Evolutionary conservation across 768 basidiomycete species (phyloP).

Genomic region (Porphyrellus cyaneotinctus): DNA sequence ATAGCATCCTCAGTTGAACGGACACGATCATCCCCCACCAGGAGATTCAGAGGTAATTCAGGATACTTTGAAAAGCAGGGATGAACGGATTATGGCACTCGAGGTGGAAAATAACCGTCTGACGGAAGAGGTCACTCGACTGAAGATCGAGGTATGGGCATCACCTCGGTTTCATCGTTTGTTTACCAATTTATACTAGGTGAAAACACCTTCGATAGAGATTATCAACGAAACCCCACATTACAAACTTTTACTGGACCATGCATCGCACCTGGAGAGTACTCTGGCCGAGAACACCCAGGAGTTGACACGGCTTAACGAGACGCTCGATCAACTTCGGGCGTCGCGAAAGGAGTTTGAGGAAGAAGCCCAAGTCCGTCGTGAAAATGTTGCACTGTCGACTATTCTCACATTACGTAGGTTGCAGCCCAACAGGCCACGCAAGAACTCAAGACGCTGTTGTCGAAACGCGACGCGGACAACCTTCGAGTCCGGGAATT

Average conservation of each 20-base stretch:
- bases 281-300: conserved; percentile 37
- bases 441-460: conserved; percentile 60
- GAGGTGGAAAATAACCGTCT: conserved; percentile 44
- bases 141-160: conserved; percentile 44
- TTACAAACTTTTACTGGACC: conserved; percentile 56
- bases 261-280: conserved; percentile 46
- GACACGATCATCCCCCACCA: conserved; percentile 37
- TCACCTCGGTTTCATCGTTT: not conserved
- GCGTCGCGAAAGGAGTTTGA: conserved; percentile 44
- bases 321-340: conserved; percentile 41
- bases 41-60: conserved; percentile 40
- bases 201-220: conserved; percentile 42
- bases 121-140: conserved; percentile 40
- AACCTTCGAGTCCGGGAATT: conserved; percentile 60
- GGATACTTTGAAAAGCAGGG: conserved; percentile 23
- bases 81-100: conserved; percentile 46
- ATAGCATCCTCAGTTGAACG: conserved; percentile 43
- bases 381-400: conserved; percentile 2
- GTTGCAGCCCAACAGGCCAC: conserved; percentile 43
- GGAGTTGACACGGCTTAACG: conserved; percentile 40
- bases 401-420: conserved; percentile 26
- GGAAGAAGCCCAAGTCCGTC: conserved; percentile 41
- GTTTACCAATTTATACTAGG: conserved; percentile 25
- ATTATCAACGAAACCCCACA: conserved; percentile 43
- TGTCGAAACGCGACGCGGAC: conserved; percentile 64